Evolutionary conservation across 1,139 yeast genomes (phyloP).

Genomic region (Yamadazyma songkhlaensis): DNA sequence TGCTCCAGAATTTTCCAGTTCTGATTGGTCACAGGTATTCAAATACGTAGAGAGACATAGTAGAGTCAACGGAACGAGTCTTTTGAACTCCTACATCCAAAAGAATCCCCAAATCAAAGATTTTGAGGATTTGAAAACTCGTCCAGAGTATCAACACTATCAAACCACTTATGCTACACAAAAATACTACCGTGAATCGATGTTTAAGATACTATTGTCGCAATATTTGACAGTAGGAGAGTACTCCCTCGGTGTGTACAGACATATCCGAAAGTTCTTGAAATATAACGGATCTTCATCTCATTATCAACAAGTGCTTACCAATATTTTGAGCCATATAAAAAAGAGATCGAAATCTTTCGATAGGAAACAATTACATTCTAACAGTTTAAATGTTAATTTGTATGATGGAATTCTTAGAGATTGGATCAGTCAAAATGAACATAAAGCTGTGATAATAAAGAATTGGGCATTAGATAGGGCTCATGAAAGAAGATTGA

Average conservation of each 20-base stretch:
- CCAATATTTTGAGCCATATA: neutral
- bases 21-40: conserved; percentile 19
- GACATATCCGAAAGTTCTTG: conserved; percentile 6
- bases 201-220: no score
- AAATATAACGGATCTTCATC: neutral
- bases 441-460: neutral
- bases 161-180: no score
- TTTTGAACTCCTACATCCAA: conserved; percentile 19
- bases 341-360: neutral
- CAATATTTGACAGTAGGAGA: neutral
- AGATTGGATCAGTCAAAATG: conserved; percentile 1
- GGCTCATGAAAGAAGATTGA: neutral
- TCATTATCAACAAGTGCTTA: neutral
- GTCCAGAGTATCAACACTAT: no score
- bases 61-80: neutral
- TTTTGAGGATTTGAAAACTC: neutral
- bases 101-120: conserved; percentile 14
- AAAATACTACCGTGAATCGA: no score
- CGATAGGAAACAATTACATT: neutral
- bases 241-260: conserved; percentile 26
- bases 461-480: conserved; percentile 14
- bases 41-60: conserved; percentile 15
- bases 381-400: neutral
- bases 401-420: neutral
- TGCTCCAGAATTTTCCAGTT: neutral